phyloP scores from a whole-genome alignment of 441 rosid species.

The Geranium incanum region DNA sequence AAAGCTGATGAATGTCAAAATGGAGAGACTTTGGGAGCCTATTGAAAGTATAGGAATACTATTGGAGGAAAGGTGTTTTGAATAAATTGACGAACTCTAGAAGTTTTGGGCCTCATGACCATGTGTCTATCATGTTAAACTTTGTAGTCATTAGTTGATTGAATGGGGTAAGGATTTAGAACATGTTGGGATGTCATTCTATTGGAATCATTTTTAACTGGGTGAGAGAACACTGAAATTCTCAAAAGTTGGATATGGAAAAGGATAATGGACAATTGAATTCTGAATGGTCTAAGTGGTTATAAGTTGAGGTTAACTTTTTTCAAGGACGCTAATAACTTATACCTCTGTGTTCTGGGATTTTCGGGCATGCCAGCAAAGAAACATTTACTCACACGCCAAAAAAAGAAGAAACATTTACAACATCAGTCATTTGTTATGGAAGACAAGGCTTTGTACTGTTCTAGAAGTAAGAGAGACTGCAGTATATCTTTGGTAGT shows the following conservation, averaged over 20 bases:
- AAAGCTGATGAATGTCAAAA: slow-evolving; percentile 1
- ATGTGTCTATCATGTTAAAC: not conserved
- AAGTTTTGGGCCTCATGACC: not conserved
- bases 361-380: not conserved
- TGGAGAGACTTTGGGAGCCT: not conserved
- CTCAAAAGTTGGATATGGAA: not conserved
- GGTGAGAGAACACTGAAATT: not conserved
- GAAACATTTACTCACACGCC: not conserved
- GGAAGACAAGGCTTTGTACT: not conserved
- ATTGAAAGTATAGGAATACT: not conserved
- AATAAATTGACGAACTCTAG: not conserved
- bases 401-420: not conserved
- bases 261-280: not conserved
- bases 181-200: not conserved
- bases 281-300: not conserved
- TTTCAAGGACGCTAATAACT: not conserved
- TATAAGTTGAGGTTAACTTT: not conserved
- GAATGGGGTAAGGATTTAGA: not conserved
- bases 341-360: not conserved
- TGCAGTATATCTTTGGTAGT: not conserved
- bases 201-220: not conserved
- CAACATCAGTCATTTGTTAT: not conserved
- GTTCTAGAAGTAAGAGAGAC: not conserved
- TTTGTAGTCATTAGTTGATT: not conserved
- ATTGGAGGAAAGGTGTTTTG: not conserved